Conservation (phyloP, 345 rosid species). For the Stellera chamaejasme region DNA sequence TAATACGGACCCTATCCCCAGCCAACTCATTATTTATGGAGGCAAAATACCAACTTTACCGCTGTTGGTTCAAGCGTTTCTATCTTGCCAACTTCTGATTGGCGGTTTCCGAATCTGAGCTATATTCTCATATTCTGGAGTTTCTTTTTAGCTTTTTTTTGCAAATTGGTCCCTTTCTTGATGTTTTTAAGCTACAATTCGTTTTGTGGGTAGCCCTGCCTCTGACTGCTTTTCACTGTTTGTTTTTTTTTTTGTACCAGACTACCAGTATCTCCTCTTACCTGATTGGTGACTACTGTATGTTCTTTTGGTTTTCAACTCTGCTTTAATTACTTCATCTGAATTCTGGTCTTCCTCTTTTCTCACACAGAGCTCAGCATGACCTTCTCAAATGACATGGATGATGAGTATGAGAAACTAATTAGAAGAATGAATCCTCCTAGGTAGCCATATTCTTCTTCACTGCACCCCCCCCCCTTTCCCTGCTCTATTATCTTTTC, state of each 20-base stretch:
- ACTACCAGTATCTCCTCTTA: neutral
- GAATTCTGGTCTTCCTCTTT: slow-evolving; percentile 1
- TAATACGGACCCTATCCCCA: neutral
- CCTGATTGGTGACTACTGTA: neutral
- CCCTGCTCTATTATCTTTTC: neutral
- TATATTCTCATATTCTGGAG: slow-evolving; percentile 2
- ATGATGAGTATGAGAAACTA: slow-evolving; percentile 83
- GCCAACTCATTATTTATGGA: neutral
- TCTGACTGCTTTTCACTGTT: neutral
- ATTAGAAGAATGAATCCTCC: slow-evolving; percentile 93
- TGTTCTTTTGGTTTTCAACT: slow-evolving; percentile 1
- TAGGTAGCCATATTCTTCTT: slow-evolving; percentile 34
- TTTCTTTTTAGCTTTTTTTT: neutral
- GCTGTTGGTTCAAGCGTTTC: neutral
- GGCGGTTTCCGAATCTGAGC: slow-evolving; percentile 11
- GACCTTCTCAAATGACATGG: slow-evolving; percentile 68
- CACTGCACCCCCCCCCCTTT: neutral
- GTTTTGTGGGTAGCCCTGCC: neutral
- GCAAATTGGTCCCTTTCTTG: neutral
- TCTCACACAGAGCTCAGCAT: slow-evolving; percentile 40
- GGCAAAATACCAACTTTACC: slow-evolving; percentile 11
- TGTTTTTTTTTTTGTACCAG: neutral
- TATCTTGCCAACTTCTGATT: slow-evolving; percentile 5
- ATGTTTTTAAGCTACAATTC: neutral
- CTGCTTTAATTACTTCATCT: slow-evolving; percentile 8